A percentile compares a stretch with the other conserved stretches of the same genome.
These are phyloP conservation scores for Gracilaria domingensis DNA, from an alignment of 23 red algal genomes.

Conservation along the genomic window DNA sequence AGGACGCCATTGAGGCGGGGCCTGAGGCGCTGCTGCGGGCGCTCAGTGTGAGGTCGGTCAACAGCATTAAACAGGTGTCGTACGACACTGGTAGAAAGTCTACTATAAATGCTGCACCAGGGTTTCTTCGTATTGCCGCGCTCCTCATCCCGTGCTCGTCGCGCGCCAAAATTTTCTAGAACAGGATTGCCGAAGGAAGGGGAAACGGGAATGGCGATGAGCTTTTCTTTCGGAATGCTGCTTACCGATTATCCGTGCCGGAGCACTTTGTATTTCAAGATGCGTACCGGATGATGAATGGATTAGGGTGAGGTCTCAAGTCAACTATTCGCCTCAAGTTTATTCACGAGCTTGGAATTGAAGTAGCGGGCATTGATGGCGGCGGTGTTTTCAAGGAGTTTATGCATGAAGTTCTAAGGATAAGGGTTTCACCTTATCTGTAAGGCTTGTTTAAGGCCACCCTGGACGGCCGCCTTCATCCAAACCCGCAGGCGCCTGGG, in stretches of 20 bases:
- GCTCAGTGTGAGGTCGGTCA: slow-evolving; percentile 10
- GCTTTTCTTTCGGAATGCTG: slow-evolving; percentile 53
- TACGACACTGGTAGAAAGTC: slow-evolving; percentile 37
- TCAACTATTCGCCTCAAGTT: slow-evolving; percentile 85
- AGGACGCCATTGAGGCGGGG: slow-evolving; percentile 64
- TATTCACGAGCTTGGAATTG: slow-evolving; percentile 93
- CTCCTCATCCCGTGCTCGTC: slow-evolving; percentile 84
- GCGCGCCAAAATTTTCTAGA: slow-evolving; percentile 86
- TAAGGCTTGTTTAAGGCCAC: slow-evolving; percentile 96
- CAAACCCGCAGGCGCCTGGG: slow-evolving; percentile 84
- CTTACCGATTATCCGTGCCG: slow-evolving; percentile 81
- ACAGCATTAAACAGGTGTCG: slow-evolving; percentile 10
- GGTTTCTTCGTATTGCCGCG: slow-evolving; percentile 81
- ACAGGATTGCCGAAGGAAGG: slow-evolving; percentile 71
- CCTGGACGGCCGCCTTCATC: slow-evolving; percentile 78
- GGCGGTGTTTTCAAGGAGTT: slow-evolving; percentile 99
- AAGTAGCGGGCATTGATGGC: slow-evolving; percentile 97
- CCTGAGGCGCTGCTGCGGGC: slow-evolving; percentile 36
- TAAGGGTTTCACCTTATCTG: slow-evolving; percentile 85
- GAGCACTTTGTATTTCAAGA: slow-evolving; percentile 89
- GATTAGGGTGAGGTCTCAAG: slow-evolving; percentile 41
- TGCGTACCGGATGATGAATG: slow-evolving; percentile 78
- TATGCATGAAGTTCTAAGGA: slow-evolving; percentile 85
- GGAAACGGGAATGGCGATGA: slow-evolving; percentile 48
- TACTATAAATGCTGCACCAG: slow-evolving; percentile 53